Percentiles rank a stretch among this genome's conserved stretches.
phyloP scores from a whole-genome alignment of 2,329 filamentous ascomycete genomes.

The Epichloe sibirici region DNA sequence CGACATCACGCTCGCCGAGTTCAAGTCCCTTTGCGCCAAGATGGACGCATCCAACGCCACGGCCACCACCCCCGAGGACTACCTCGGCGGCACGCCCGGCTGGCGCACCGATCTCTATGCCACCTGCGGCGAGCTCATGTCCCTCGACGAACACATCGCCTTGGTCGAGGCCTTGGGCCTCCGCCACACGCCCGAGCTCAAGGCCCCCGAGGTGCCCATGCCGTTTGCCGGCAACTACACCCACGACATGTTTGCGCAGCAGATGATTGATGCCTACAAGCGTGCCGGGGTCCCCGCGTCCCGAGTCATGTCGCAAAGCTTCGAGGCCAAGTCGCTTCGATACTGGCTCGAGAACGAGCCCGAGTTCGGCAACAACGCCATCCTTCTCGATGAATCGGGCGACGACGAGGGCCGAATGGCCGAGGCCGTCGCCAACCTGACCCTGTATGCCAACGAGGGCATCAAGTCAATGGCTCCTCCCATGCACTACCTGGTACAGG shows the following conservation, averaged over 20 bases:
- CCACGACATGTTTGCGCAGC: slow-evolving; percentile 50
- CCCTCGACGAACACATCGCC: slow-evolving; percentile 49
- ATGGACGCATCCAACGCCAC: slow-evolving; percentile 53
- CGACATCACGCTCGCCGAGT: slow-evolving; percentile 57
- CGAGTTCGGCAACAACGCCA: slow-evolving; percentile 46
- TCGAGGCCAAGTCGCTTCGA: slow-evolving; percentile 49
- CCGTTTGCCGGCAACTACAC: slow-evolving; percentile 54
- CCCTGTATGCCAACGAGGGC: slow-evolving; percentile 41
- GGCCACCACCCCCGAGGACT: slow-evolving; percentile 45
- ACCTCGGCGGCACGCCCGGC: slow-evolving; percentile 43
- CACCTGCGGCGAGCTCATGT: slow-evolving; percentile 49
- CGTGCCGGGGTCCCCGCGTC: slow-evolving; percentile 36
- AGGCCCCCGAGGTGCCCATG: slow-evolving; percentile 58
- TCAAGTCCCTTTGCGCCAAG: slow-evolving; percentile 55
- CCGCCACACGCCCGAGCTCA: slow-evolving; percentile 55
- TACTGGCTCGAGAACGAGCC: slow-evolving; percentile 56
- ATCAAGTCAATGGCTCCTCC: slow-evolving; percentile 53
- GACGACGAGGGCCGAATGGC: slow-evolving; percentile 39
- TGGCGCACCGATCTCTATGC: slow-evolving; percentile 57
- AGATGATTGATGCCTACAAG: slow-evolving; percentile 50
- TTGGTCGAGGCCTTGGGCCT: slow-evolving; percentile 45
- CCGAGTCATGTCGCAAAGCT: slow-evolving; percentile 52
- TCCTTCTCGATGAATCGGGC: slow-evolving; percentile 52
- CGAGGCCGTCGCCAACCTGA: slow-evolving; percentile 43
- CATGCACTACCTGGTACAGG: slow-evolving; percentile 46